Evolutionary conservation across 805 yeast genomes (phyloP).

Genomic region (Metschnikowia lochheadii): DNA sequence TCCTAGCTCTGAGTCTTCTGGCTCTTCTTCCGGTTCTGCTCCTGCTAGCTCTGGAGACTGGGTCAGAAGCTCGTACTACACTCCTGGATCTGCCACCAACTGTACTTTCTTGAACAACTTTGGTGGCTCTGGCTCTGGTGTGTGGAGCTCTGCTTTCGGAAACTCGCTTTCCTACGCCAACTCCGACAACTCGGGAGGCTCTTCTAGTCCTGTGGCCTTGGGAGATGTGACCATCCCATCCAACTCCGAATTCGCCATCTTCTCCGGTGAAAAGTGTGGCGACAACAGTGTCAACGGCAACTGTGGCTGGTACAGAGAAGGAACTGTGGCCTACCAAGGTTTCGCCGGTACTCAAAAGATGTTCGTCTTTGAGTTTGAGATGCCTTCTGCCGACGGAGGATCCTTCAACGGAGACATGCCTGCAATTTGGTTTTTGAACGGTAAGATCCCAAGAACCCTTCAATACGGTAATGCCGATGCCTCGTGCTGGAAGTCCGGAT

Average conservation of each 20-base stretch:
- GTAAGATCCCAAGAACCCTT: conserved; percentile 92
- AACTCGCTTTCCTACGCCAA: conserved; percentile 85
- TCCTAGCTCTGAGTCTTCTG: conserved; percentile 25
- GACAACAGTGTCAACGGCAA: conserved; percentile 32
- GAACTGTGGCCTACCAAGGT: conserved; percentile 92
- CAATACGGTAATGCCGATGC: conserved; percentile 85
- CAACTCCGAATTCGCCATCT: conserved; percentile 75
- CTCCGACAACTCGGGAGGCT: conserved; percentile 70
- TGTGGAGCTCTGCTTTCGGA: conserved; percentile 83
- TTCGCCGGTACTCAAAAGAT: conserved; percentile 81
- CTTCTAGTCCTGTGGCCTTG: conserved; percentile 65
- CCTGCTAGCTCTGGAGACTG: conserved; percentile 38
- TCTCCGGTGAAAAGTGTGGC: conserved; percentile 63
- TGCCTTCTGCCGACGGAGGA: conserved; percentile 63
- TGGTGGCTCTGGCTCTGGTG: conserved; percentile 91
- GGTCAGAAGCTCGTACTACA: conserved; percentile 66
- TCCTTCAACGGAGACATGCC: conserved; percentile 84
- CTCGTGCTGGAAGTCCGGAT: conserved; percentile 96
- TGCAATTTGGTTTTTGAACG: conserved; percentile 93
- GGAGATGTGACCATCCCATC: conserved; percentile 66
- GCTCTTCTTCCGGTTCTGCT: conserved; percentile 34
- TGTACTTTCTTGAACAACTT: conserved; percentile 78
- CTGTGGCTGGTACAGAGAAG: conserved; percentile 85
- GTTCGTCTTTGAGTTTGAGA: conserved; percentile 87
- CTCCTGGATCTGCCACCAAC: conserved; percentile 68